Conservation (phyloP, 2,329 filamentous ascomycete species). For the Neonectria neomacrospora region DNA sequence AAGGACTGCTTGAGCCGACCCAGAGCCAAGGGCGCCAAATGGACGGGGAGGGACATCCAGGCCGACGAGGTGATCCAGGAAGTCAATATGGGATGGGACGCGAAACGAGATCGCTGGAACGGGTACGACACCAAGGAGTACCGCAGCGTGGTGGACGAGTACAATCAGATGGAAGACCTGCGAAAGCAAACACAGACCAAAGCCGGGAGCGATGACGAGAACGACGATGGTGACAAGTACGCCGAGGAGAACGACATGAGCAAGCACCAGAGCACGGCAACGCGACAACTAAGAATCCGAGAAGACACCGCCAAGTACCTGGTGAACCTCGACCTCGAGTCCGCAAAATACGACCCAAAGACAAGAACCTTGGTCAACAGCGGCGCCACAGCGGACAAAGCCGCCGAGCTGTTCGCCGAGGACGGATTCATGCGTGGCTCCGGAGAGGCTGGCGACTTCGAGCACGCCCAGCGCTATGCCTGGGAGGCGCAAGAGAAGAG, state of each 20-base stretch:
- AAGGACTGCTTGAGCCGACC: slow-evolving; percentile 94
- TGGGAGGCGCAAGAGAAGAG: slow-evolving; percentile 94
- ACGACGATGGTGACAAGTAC: slow-evolving; percentile 77
- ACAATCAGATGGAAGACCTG: slow-evolving; percentile 84
- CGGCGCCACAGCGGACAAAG: slow-evolving; percentile 82
- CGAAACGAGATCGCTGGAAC: slow-evolving; percentile 97
- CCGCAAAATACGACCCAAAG: slow-evolving; percentile 97
- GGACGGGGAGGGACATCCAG: slow-evolving; percentile 92
- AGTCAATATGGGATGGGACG: slow-evolving; percentile 92
- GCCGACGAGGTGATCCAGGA: slow-evolving; percentile 90
- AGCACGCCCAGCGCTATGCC: slow-evolving; percentile 86
- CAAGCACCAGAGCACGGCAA: slow-evolving; percentile 89
- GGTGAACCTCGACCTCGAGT: slow-evolving; percentile 93
- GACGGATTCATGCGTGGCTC: slow-evolving; percentile 91
- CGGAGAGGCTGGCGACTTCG: slow-evolving; percentile 93
- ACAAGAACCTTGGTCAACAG: slow-evolving; percentile 90
- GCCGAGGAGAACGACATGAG: slow-evolving; percentile 98
- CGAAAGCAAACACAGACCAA: slow-evolving; percentile 63
- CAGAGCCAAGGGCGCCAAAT: slow-evolving; percentile 88
- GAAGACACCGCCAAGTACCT: slow-evolving; percentile 99
- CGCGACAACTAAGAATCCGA: slow-evolving; percentile 87
- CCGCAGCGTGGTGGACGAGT: slow-evolving; percentile 86
- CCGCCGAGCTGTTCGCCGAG: slow-evolving; percentile 86
- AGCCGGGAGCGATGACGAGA: slow-evolving; percentile 62
- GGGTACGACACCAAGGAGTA: slow-evolving; percentile 95